Base-by-base conservation (phyloP, 805 yeast genomes). In the Lipomyces oligophaga region DNA sequence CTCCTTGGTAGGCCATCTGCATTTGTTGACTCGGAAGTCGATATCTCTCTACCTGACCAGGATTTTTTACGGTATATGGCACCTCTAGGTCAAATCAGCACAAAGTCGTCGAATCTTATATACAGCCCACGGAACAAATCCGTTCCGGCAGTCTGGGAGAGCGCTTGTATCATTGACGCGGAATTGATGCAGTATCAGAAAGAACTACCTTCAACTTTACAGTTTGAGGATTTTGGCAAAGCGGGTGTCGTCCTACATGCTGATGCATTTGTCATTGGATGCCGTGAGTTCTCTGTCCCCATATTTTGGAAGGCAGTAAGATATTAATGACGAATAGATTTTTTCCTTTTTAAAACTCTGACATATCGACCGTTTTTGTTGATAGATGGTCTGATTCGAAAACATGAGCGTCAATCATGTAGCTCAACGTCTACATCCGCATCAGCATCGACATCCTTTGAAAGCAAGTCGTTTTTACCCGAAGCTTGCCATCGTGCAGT, bases 401-500 rank as follows among this genome's bases (percentile, higher is more conserved):
- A 44, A 25, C 50, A 48, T 21, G 50, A 41, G 3, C 30, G 43
- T 5, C 10, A 34, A 16, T 46, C 43, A 11, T 13, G 35, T 5
- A 30, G 5, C 13, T 51, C 34, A 20, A 49, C 48, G 11, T 25
- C 37, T 2, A 33, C 28, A 5, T 30, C 45, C 8, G 43, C 46
- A n/a, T 54, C 52, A 0, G 41, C 42, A 19, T n/a, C 42, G 10
- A 20, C 11, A 8, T n/a, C n/a, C n/a, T n/a, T n/a, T n/a, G 52
- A 28, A 36, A 41, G 30, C 5, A 36, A 43, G 8, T 30, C 43
- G 19, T 49, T 51, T 44, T 26, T 51, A 16, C 54, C 55, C 13
- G 55, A 51, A n/a, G 55, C 55, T 5, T 51, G 55, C 31, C 43
- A 35, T n/a, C 46, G 47, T 3, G 55, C 55, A 4, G 55, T 51